phyloP scores from a whole-genome alignment of 1,284 basidiomycete genomes.

The Apiotrichum sp. region DNA sequence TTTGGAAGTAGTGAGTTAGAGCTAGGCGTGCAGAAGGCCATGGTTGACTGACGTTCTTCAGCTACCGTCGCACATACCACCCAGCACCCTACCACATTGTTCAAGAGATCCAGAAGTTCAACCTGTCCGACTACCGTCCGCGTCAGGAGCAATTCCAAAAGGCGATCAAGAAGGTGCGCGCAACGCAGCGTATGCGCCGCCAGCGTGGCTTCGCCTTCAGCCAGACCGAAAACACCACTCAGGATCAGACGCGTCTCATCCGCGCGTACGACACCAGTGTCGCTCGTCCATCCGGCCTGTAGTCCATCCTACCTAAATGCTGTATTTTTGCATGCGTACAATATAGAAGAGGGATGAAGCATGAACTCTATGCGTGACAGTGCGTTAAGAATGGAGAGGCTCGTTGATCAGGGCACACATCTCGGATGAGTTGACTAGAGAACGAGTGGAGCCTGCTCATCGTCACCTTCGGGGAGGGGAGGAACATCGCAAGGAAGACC shows the following conservation, averaged over 20 bases:
- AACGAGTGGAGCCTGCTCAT: neutral
- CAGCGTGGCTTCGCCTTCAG: constrained; percentile 95
- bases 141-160: constrained; percentile 98
- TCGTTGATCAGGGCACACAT: neutral
- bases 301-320: neutral
- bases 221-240: constrained; percentile 77
- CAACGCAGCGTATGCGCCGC: constrained; percentile 86
- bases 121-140: constrained; percentile 93
- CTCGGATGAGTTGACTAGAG: too few species aligned
- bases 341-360: neutral
- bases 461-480: neutral
- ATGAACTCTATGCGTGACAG: too few species aligned
- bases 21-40: too few species aligned
- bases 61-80: constrained; percentile 82
- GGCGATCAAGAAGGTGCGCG: constrained; percentile 95
- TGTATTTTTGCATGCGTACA: too few species aligned
- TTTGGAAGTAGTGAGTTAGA: constrained; percentile 72
- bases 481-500: constrained; percentile 37
- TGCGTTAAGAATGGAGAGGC: neutral
- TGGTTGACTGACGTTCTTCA: constrained; percentile 34
- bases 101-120: constrained; percentile 94
- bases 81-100: constrained; percentile 94
- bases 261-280: constrained; percentile 78
- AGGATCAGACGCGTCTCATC: constrained; percentile 81
- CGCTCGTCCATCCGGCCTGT: constrained; percentile 43